These are phyloP conservation scores for Cladosporium sp. DNA, from an alignment of 2,329 filamentous ascomycete genomes.

Conservation along the genomic window DNA sequence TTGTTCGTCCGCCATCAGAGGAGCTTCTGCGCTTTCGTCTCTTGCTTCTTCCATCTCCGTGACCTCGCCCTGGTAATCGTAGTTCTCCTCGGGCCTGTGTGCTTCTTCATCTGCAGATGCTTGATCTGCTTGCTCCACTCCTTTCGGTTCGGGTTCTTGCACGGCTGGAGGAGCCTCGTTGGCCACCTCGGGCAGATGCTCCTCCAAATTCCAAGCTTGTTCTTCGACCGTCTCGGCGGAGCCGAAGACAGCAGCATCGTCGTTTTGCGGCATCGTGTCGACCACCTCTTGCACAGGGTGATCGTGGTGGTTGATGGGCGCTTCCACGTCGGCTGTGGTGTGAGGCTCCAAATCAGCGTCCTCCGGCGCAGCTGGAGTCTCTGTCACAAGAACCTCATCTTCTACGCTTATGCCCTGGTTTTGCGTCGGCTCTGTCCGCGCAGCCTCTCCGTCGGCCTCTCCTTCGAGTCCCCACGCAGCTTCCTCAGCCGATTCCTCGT, in stretches of 20 bases:
- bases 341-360: conserved; percentile 14
- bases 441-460: not conserved
- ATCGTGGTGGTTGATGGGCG: conserved; percentile 13
- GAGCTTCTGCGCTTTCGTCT: conserved; percentile 38
- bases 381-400: conserved; percentile 10
- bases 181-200: conserved; percentile 17
- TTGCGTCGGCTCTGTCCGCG: conserved; percentile 5
- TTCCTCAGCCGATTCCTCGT: not conserved
- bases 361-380: conserved; percentile 10
- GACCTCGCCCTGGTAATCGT: conserved; percentile 45
- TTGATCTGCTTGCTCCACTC: conserved; percentile 10
- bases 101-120: not conserved
- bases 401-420: conserved; percentile 15
- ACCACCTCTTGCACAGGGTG: conserved; percentile 6
- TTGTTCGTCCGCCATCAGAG: conserved; percentile 39
- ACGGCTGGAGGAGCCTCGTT: conserved; percentile 15
- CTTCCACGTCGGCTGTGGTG: conserved; percentile 14
- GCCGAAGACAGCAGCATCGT: conserved; percentile 22
- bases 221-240: conserved; percentile 20
- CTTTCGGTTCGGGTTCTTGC: conserved; percentile 12
- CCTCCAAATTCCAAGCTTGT: conserved; percentile 22
- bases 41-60: conserved; percentile 44
- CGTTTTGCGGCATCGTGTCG: conserved; percentile 13
- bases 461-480: not conserved
- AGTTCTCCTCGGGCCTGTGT: conserved; percentile 30